These are phyloP conservation scores for Pisolithus microcarpus DNA, from an alignment of 768 basidiomycete genomes.

Conservation along the genomic window DNA sequence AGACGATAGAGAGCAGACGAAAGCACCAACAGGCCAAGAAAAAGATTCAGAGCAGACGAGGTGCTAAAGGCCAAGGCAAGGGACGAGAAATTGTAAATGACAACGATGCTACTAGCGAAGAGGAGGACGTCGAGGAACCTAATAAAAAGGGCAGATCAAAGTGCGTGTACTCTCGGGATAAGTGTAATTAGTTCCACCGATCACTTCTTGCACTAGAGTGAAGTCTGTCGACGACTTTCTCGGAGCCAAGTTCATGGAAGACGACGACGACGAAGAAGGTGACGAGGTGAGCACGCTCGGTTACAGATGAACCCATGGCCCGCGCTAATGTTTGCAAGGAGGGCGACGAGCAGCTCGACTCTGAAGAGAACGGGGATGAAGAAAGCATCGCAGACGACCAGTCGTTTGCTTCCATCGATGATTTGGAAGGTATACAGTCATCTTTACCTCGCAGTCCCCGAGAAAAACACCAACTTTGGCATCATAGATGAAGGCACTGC, in stretches of 20 bases:
- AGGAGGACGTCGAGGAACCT: conserved; percentile 17
- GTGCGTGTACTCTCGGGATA: conserved; percentile 7
- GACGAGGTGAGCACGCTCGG: conserved; percentile 30
- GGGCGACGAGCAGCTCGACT: conserved; percentile 18
- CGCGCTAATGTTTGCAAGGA: conserved; percentile 14
- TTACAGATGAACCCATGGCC: background rate
- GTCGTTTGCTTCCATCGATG: conserved; percentile 74
- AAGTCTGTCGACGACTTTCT: conserved; percentile 70
- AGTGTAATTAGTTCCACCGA: conserved; percentile 1
- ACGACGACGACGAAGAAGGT: conserved; percentile 48
- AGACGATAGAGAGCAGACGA: conserved; percentile 75
- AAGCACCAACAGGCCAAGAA: conserved; percentile 73
- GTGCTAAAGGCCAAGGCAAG: conserved; percentile 30
- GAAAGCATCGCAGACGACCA: conserved; percentile 45
- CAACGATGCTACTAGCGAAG: conserved; percentile 26
- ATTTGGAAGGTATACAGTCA: conserved; percentile 50
- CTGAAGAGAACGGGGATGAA: conserved; percentile 36
- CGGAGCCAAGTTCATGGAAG: conserved; percentile 65
- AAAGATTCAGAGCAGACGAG: conserved; percentile 57
- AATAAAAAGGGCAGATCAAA: background rate
- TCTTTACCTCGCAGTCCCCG: background rate
- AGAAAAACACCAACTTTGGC: background rate
- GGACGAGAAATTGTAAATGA: conserved; percentile 9
- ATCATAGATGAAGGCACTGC: conserved; percentile 57
- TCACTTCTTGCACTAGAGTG: conserved; percentile 5